Conservation (phyloP, 306 rosid genomes). For the Trichosanthes truncata region DNA sequence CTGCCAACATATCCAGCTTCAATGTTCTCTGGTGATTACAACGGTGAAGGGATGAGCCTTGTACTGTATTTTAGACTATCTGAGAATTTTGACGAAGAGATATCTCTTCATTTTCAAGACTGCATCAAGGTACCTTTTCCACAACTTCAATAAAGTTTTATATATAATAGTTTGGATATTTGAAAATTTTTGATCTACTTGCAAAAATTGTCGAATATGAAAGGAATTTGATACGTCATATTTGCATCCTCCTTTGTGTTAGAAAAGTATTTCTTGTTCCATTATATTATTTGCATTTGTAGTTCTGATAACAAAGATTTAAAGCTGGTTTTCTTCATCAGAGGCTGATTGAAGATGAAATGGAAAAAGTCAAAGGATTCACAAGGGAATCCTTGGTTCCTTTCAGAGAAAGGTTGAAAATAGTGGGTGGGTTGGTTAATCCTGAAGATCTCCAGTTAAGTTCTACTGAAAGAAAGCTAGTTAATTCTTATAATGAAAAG, state of each 20-base stretch:
- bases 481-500: constrained; percentile 69
- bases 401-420: constrained; percentile 74
- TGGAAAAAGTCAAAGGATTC: constrained; percentile 66
- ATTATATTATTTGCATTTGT: neutral
- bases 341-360: constrained; percentile 65
- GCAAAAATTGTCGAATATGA: neutral
- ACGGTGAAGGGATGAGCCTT: constrained; percentile 93
- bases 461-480: constrained; percentile 67
- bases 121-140: constrained; percentile 43
- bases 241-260: neutral
- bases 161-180: neutral
- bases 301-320: neutral
- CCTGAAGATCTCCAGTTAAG: constrained; percentile 66
- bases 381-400: constrained; percentile 46
- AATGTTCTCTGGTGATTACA: constrained; percentile 58
- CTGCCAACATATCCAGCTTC: constrained; percentile 78
- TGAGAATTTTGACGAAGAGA: constrained; percentile 52
- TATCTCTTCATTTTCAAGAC: constrained; percentile 44
- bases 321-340: constrained; percentile 22
- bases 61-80: constrained; percentile 67
- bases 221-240: neutral
- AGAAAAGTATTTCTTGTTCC: neutral
- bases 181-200: neutral
- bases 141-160: neutral
- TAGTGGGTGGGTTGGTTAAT: constrained; percentile 70